A percentile compares a stretch with the other conserved stretches of the same genome.
Conservation (phyloP, 768 basidiomycete species). For the Boletus vinaceobasis region DNA sequence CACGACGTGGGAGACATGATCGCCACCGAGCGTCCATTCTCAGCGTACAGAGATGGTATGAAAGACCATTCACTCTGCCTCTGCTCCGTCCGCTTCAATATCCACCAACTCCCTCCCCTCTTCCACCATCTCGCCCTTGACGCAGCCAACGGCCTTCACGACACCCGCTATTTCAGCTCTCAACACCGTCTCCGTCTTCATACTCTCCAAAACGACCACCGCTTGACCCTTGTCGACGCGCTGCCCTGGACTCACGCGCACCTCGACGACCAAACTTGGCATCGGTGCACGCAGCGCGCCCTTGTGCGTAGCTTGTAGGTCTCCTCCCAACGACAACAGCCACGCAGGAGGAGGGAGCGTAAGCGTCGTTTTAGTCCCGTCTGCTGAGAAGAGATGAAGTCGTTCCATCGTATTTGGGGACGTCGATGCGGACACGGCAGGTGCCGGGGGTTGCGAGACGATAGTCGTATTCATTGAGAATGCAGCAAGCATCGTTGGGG, state of each 20-base stretch:
- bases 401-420: conserved; percentile 63
- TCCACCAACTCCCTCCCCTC: conserved; percentile 79
- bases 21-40: neutral
- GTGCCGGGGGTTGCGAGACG: conserved; percentile 63
- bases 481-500: conserved; percentile 51
- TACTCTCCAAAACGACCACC: conserved; percentile 86
- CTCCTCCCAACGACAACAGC: conserved; percentile 63
- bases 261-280: conserved; percentile 92
- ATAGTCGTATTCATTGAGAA: conserved; percentile 59
- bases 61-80: conserved; percentile 1
- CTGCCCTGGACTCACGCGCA: conserved; percentile 75
- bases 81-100: conserved; percentile 45
- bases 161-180: conserved; percentile 66
- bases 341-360: conserved; percentile 68
- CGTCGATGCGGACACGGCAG: conserved; percentile 50
- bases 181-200: conserved; percentile 95
- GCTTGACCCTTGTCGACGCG: conserved; percentile 76
- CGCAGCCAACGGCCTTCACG: conserved; percentile 69
- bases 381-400: conserved; percentile 65
- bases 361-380: conserved; percentile 61
- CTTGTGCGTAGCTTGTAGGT: conserved; percentile 50
- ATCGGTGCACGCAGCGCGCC: conserved; percentile 79
- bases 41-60: neutral
- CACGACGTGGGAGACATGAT: neutral
- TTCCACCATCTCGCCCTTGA: conserved; percentile 88